Base-by-base conservation (phyloP, 306 rosid species). In the Purshia tridentata region DNA sequence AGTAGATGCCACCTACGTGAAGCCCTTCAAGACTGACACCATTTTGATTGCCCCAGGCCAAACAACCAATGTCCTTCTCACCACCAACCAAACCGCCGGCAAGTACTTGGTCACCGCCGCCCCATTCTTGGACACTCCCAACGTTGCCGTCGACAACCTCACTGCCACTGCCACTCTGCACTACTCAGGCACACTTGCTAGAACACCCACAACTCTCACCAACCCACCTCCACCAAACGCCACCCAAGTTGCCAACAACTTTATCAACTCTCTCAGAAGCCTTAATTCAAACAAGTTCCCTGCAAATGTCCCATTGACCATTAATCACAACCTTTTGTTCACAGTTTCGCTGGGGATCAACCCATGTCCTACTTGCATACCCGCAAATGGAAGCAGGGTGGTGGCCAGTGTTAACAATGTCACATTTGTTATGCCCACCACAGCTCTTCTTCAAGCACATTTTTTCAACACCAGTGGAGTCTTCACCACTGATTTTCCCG, bases 31-130 rank as follows among this genome's bases (percentile, higher is more conserved):
- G 54, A 86, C 75, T n/a, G 95, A 90, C 74, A 84, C 94, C 49
- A 84, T 90, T 18, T 29, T 90, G 9, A 87, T 90, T 29, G 91
- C 97, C 46, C 98, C 98, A 0, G 98, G 98, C 44, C 98, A 92
- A 82, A 90, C 98, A 84, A 92, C 98, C 47, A 88, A 90, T 54
- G 96, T 62, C 18, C 91, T 92, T 1, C 2, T 92, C 59, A 82
- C 72, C 1, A 86, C 97, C 0, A 75, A 87, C 66, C 82, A 88
- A 77, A 81, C 74, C 73, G 65, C 91, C 6, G 98, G 97, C 18
- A 88, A 82, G 66, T 92, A 87, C 82, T 69, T 88, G 46, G 84
- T 92, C 0, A 60, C 84, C 42, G 96, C 80, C 51, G 87, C 97
- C n/a, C 85, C 96, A n/a, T 91, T 87, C 78, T 78, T 92, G 95